Base-by-base conservation (phyloP, 78 protist genomes). In the Dictyostelium brefeldianum region DNA sequence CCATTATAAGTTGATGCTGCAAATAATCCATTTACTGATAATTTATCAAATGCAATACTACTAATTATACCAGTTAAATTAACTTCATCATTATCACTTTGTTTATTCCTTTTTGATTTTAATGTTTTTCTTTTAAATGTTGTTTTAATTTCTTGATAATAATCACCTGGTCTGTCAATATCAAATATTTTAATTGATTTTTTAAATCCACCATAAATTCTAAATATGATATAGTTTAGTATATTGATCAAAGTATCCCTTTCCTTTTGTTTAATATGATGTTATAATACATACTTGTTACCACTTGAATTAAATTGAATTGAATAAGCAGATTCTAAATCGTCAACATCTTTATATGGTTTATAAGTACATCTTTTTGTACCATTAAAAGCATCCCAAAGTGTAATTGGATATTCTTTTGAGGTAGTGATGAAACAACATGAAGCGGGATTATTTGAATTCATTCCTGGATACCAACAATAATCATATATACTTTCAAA, bases 391-490 rank as follows among this genome's bases (percentile, higher is more conserved):
- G 92, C 92, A 85, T 74, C 78, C 56, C 59, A 85, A 3, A 85
- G 22, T 2, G n/a, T 41, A 3, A 85, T 57, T 14, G 92, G 43
- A 11, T 36, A 46, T 22, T 75, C 78, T 47, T 46, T 71, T 14
- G 82, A 15, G 10, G 83, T 17, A 3, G 83, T n/a, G 59, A 57
- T 9, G 47, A 85, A 85, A 29, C 22, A 43, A 59, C 92, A 74
- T 47, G 83, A 46, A 25, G 22, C 5, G 27, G 74, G 81, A 43
- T 74, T 22, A 36, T 20, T 59, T n/a, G 92, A 85, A 50, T 85
- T 85, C 92, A 85, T 85, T 46, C 12, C 25, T 31, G 92, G 92
- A 31, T 74, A 85, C 92, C 92, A 85, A 62, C 77, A 41, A 29
- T 56, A 74, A 62, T 85, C 92, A 48, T 85, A 85, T 27, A 85